Base-by-base conservation (phyloP, 176 grass and related monocot species). In the Eragrostis nindensis region DNA sequence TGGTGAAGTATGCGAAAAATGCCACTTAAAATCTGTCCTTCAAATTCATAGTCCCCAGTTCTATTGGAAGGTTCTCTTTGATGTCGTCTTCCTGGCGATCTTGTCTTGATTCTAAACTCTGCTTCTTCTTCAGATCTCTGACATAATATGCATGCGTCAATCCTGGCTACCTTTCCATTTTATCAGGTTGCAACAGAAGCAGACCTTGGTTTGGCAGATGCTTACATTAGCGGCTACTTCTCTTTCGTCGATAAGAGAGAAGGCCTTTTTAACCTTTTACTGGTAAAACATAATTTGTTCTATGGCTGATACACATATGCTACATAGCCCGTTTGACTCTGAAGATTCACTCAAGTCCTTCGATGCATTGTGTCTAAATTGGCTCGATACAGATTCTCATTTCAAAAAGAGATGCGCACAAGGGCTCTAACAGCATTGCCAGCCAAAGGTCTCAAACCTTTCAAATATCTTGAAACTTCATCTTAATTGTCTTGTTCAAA, bases 161-260 rank as follows among this genome's bases (percentile, higher is more conserved):
- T 57, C 54, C 2, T 57, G 55, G 2, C 21, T 11, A 7, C 7
- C 55, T 57, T 57, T 1, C 55, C 3, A 24, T 57, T 18, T 57
- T 57, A 24, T 57, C 85, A 97, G 94, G 78, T 97, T 50, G 92
- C 94, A 71, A 81, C 84, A 6, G 94, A 94, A 62, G 87, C 89
- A 76, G 94, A 97, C 85, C 83, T 87, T 77, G 94, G 89, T 4
- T 82, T 97, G 30, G 94, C 91, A 80, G 91, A 94, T 65, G 87
- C 91, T 41, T 97, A 97, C 40, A 92, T 97, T 84, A 88, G 94
- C 22, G 82, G 94, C 11, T 90, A 73, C 68, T 92, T 81, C 60
- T 94, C 94, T 45, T 94, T 97, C 63, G 69, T 80, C 45, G 94
- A 97, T 71, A 81, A 92, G 74, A 86, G 73, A 63, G 77, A 97